phyloP scores from a whole-genome alignment of 2,329 filamentous ascomycete genomes.

The Fusarium veterinarium region DNA sequence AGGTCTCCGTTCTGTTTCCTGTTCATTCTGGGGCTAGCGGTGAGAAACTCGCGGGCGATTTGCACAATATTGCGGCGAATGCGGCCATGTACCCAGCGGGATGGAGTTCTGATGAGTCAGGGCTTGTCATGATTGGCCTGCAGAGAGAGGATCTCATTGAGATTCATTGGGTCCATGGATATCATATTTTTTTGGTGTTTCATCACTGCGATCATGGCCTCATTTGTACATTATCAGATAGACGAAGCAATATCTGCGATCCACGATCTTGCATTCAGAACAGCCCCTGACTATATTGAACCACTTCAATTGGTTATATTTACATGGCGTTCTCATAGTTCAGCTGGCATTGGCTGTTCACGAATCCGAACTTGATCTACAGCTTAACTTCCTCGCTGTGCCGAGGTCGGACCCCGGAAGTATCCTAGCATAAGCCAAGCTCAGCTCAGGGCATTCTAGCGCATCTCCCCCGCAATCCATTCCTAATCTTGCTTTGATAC shows the following conservation, averaged over 20 bases:
- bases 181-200: constrained; percentile 19
- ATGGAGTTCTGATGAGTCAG: constrained; percentile 31
- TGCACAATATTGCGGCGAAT: constrained; percentile 25
- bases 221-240: constrained; percentile 15
- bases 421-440: constrained; percentile 1
- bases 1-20: constrained; percentile 17
- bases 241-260: constrained; percentile 3
- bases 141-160: neutral
- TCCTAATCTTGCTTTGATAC: constrained; percentile 18
- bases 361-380: constrained; percentile 18
- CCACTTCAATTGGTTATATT: constrained; percentile 19
- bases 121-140: constrained; percentile 28
- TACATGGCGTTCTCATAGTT: neutral
- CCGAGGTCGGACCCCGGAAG: constrained; percentile 26
- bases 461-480: constrained; percentile 27
- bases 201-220: constrained; percentile 19
- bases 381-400: neutral
- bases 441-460: constrained; percentile 22
- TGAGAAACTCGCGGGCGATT: constrained; percentile 22
- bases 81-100: constrained; percentile 25
- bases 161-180: constrained; percentile 10
- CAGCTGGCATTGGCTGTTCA: constrained; percentile 15
- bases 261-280: neutral
- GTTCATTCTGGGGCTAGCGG: constrained; percentile 31
- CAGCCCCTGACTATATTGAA: neutral